Percentiles rank a stretch among this genome's conserved stretches.
phyloP scores from a whole-genome alignment of 225 moss, liverwort and hornwort genomes.

The Anthoceros angustus region DNA sequence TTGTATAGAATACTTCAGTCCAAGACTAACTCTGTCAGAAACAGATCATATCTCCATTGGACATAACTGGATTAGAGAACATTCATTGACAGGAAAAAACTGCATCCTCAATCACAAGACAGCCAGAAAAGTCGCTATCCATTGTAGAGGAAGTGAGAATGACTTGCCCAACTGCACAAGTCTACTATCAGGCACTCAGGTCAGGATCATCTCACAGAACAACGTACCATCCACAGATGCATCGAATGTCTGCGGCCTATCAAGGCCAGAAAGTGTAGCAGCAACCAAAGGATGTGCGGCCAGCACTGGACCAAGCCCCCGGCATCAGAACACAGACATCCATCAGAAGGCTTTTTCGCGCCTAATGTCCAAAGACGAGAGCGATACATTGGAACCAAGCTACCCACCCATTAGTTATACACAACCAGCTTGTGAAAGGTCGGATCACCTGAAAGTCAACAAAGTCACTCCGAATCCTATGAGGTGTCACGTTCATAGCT shows the following conservation, averaged over 20 bases:
- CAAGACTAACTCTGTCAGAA: too few species aligned
- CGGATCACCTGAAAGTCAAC: slow-evolving; percentile 36
- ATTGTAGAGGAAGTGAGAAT: not conserved
- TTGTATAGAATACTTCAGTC: too few species aligned
- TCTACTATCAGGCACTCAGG: slow-evolving; percentile 12
- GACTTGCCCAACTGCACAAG: not conserved
- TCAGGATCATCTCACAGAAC: slow-evolving; percentile 83
- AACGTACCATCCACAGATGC: slow-evolving; percentile 99
- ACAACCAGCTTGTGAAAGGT: slow-evolving; percentile 92
- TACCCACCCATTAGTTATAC: slow-evolving; percentile 74
- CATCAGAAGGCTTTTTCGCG: not conserved
- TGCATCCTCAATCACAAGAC: too few species aligned
- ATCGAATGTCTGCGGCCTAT: slow-evolving; percentile 81
- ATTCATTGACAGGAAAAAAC: too few species aligned
- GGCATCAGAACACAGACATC: not conserved
- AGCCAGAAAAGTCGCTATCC: too few species aligned
- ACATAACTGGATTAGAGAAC: too few species aligned
- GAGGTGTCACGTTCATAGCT: not conserved
- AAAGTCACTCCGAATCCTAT: not conserved
- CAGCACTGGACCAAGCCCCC: slow-evolving; percentile 64
- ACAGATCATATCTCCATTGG: too few species aligned
- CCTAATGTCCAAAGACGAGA: not conserved
- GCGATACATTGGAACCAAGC: not conserved
- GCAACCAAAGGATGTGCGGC: slow-evolving; percentile 78
- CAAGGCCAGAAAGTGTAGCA: slow-evolving; percentile 71